Percentiles rank a stretch among this genome's conserved stretches.
These are phyloP conservation scores for Pilobolus umbonatus DNA, from an alignment of 192 early-diverging fungal genomes.

Conservation along the genomic window DNA sequence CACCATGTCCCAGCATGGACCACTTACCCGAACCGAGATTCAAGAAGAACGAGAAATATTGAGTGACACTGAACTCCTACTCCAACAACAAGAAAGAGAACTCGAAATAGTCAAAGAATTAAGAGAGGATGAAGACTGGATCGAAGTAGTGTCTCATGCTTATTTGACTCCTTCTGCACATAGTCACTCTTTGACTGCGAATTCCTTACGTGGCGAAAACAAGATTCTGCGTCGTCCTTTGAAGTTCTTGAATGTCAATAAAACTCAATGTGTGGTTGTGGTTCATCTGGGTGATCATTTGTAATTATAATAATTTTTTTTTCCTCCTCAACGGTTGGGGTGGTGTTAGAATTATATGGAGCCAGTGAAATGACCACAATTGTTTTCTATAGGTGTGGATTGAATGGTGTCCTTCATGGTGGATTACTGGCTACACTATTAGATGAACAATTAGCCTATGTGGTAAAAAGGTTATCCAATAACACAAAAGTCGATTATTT, in stretches of 20 bases:
- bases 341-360: neutral
- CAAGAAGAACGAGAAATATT: neutral
- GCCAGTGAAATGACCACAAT: too few relatives aligned
- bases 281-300: constrained; percentile 64
- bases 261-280: constrained; percentile 44
- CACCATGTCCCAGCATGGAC: neutral
- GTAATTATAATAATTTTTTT: constrained; percentile 9
- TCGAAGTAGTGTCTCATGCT: constrained; percentile 24
- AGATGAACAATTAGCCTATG: constrained; percentile 33
- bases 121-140: constrained; percentile 16
- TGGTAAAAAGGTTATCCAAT: constrained; percentile 13
- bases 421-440: constrained; percentile 48
- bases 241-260: constrained; percentile 49
- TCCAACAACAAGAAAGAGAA: constrained; percentile 9
- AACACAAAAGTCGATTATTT: neutral
- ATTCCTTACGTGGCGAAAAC: constrained; percentile 43
- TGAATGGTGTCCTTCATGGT: constrained; percentile 71
- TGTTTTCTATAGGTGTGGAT: constrained; percentile 47
- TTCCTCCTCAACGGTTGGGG: neutral
- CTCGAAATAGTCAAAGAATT: constrained; percentile 12
- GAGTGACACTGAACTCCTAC: constrained; percentile 4
- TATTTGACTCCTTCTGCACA: constrained; percentile 21
- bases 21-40: neutral
- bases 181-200: constrained; percentile 34
- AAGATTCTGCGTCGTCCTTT: constrained; percentile 49